Conservation (phyloP, 176 grass and related monocot species). For the Phoenix roebelenii region DNA sequence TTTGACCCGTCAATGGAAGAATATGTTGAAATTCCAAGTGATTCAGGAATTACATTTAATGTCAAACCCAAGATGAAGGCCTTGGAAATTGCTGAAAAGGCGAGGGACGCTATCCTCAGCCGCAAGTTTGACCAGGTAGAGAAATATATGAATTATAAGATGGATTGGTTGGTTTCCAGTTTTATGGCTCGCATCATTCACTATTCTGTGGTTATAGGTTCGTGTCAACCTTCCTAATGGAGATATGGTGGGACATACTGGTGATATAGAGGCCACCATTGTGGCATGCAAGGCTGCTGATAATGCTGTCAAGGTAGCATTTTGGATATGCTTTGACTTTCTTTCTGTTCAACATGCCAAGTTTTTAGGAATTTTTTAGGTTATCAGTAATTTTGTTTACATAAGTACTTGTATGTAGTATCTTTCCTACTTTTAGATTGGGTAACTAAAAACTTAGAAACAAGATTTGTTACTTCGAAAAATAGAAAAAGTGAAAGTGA, state of each 20-base stretch:
- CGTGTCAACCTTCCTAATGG: constrained; percentile 92
- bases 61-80: constrained; percentile 95
- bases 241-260: constrained; percentile 98
- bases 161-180: too few relatives aligned
- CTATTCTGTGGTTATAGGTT: constrained; percentile 38
- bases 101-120: constrained; percentile 75
- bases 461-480: too few relatives aligned
- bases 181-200: background rate
- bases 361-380: too few relatives aligned
- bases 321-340: background rate
- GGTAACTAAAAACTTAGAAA: too few relatives aligned
- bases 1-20: constrained; percentile 84
- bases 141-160: background rate
- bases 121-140: constrained; percentile 91
- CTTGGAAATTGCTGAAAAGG: constrained; percentile 80
- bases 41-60: constrained; percentile 96
- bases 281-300: constrained; percentile 93
- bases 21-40: constrained; percentile 89
- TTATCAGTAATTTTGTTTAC: too few relatives aligned
- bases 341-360: too few relatives aligned
- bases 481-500: too few relatives aligned
- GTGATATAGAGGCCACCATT: constrained; percentile 93
- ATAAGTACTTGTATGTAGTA: too few relatives aligned
- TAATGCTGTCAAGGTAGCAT: constrained; percentile 82
- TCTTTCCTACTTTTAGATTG: too few relatives aligned